Conservation (phyloP, 1,139 yeast species). For the Diutina sp. region DNA sequence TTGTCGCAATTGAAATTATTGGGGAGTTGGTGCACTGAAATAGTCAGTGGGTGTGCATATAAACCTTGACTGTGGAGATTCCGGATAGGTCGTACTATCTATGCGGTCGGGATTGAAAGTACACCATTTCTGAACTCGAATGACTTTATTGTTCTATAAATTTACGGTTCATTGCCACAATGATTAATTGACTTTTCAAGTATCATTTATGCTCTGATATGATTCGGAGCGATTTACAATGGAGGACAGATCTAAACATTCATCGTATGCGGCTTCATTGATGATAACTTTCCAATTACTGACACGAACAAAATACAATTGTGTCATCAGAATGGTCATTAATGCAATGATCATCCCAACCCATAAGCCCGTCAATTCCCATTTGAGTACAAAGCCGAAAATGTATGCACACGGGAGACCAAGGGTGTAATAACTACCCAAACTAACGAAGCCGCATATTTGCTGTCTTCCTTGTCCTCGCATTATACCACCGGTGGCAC, state of each 20-base stretch:
- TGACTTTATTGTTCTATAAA: not conserved
- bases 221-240: not conserved
- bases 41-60: not conserved
- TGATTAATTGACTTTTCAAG: not conserved
- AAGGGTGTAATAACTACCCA: conserved; percentile 41
- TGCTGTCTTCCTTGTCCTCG: conserved; percentile 61
- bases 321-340: conserved; percentile 30
- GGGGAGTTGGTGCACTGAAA: not conserved
- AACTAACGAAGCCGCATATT: conserved; percentile 48
- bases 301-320: conserved; percentile 29
- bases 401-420: conserved; percentile 48
- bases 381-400: conserved; percentile 36
- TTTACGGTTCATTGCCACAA: too few species aligned
- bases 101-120: too few species aligned
- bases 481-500: conserved; percentile 45
- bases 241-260: not conserved
- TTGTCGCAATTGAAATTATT: not conserved
- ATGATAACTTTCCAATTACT: conserved; percentile 34
- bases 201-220: not conserved
- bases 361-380: conserved; percentile 36
- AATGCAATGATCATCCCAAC: conserved; percentile 47
- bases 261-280: not conserved
- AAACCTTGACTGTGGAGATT: not conserved
- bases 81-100: not conserved
- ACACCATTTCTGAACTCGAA: not conserved